Base-by-base conservation (phyloP, 805 yeast genomes). In the Zygosaccharomyces pseudorouxii region DNA sequence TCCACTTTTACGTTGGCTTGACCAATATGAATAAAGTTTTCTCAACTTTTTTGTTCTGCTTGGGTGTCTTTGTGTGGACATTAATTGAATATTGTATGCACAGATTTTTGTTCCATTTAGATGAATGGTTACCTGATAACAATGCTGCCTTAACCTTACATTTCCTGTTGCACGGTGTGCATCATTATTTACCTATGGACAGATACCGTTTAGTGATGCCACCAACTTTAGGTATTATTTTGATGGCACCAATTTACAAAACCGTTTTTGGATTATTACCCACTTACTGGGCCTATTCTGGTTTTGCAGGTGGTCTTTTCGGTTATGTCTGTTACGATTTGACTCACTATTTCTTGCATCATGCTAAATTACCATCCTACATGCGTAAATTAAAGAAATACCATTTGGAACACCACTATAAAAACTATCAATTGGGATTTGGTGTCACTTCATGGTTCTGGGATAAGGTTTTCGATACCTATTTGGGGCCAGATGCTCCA, bases 141-240 rank as follows among this genome's bases (percentile, higher is more conserved):
- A 83, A 80, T 43, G 42, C 78, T 18, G 86, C 87, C 6, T 82
- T 86, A 60, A 80, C 96, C 0, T 50, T 89, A 38, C 99, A 93
- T 69, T 93, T 93, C 75, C 68, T 89, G 50, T 74, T 92, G 56
- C 99, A 93, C 61, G 99, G 99, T 49, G 85, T 90, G 45, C 99
- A 93, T 68, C 99, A 93, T 69, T 93, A 87, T 68, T 76, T 93
- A 57, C 99, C 99, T 54, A 93, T 95, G 99, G 99, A 93, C 72
- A 80, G 79, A 51, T 74, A 80, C 66, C 81, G 99, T 65, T 78
- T 93, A 60, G 99, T 93, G 31, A 85, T 93, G 86, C 99, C 99
- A 2, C 99, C 99, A 43, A 76, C 97, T 0, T 72, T 93, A 63
- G 84, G 92, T 55, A 54, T 84, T 12, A 69, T 78, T 2, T 71